phyloP scores from a whole-genome alignment of 805 yeast genomes.

The Ogataea kodamae region DNA sequence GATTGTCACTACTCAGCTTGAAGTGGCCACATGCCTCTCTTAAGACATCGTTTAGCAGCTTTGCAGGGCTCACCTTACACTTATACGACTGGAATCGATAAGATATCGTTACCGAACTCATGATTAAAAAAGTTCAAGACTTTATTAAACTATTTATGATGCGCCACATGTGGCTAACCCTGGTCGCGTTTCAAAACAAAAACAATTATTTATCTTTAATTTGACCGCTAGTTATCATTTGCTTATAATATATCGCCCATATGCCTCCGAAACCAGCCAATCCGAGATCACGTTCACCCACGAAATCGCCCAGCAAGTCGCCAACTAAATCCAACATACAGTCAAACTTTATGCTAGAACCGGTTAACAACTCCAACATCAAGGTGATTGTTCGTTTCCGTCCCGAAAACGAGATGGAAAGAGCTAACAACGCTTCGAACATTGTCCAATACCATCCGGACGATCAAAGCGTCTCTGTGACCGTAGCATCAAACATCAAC shows the following conservation, averaged over 20 bases:
- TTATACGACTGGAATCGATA: slow-evolving; percentile 35
- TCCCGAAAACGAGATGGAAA: slow-evolving; percentile 41
- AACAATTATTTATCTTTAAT: slow-evolving; percentile 9
- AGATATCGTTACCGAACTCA: slow-evolving; percentile 37
- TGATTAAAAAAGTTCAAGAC: slow-evolving; percentile 13
- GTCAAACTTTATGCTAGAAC: slow-evolving; percentile 7
- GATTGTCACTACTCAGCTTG: slow-evolving; percentile 25
- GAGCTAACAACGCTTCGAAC: slow-evolving; percentile 6
- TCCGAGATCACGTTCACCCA: slow-evolving; percentile 13
- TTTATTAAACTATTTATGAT: neutral
- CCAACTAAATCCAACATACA: slow-evolving; percentile 6
- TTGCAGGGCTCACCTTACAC: slow-evolving; percentile 34
- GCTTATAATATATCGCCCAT: slow-evolving; percentile 5
- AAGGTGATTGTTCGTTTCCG: slow-evolving; percentile 73
- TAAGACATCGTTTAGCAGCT: slow-evolving; percentile 36
- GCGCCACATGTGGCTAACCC: slow-evolving; percentile 9
- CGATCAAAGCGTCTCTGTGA: slow-evolving; percentile 13
- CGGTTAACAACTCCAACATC: slow-evolving; percentile 37
- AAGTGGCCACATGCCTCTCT: slow-evolving; percentile 36
- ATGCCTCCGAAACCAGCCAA: slow-evolving; percentile 7
- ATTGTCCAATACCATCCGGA: slow-evolving; percentile 16
- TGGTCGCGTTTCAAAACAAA: slow-evolving; percentile 10
- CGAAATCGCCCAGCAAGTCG: slow-evolving; percentile 12
- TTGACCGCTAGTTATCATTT: slow-evolving; percentile 2
- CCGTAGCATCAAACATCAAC: slow-evolving; percentile 12